Evolutionary conservation across 139 green algal genomes (phyloP), one percentile per base, ranked within the genome.

Genomic region (Chlorella sp.): DNA sequence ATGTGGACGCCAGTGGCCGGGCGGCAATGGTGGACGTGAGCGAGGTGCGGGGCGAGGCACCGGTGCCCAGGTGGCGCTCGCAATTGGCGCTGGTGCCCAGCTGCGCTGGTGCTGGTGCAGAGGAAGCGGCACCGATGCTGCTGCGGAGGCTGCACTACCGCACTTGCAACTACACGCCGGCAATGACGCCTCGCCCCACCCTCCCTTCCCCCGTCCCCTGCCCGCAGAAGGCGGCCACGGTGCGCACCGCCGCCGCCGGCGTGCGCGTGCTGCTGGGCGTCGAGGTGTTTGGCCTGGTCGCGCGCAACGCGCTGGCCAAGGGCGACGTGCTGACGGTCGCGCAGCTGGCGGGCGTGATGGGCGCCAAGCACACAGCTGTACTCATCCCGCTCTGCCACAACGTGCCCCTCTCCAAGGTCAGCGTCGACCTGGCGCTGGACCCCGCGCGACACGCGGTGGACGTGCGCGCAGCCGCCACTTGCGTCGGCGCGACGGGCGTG

Each of bases 351-450:
- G 83, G 96, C 36, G 96, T 99, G 64, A 94, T 88, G 80, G 96
- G 71, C 3, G 95, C 96, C 46, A 99, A 99, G 77, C 79, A 90
- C 36, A 98, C 93, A 0, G 33, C 77, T 6, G 38, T 17, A 0
- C 79, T 97, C 62, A 99, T 99, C 53, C 95, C 95, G 14, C 82
- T 98, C 45, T 98, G 93, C 83, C 93, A 98, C 77, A 89, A 86
- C 68, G 84, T 98, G 8, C 66, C 85, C 12, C 78, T 98, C 15
- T 79, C 67, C 40, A 74, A 87, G 43, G 91, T 96, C 51, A 61
- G 90, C 15, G 89, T 98, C 19, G 21, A 82, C 14, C 79, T 97
- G 36, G 3, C 68, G 33, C 79, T 98, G 74, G 82, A 89, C 19
- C 27, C 67, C 1, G 48, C 46, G 0, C 15, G 27, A 0, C 61